These are phyloP conservation scores for Cladosporium austrohemisphaericum DNA, from an alignment of 2,329 filamentous ascomycete genomes.

Conservation along the genomic window DNA sequence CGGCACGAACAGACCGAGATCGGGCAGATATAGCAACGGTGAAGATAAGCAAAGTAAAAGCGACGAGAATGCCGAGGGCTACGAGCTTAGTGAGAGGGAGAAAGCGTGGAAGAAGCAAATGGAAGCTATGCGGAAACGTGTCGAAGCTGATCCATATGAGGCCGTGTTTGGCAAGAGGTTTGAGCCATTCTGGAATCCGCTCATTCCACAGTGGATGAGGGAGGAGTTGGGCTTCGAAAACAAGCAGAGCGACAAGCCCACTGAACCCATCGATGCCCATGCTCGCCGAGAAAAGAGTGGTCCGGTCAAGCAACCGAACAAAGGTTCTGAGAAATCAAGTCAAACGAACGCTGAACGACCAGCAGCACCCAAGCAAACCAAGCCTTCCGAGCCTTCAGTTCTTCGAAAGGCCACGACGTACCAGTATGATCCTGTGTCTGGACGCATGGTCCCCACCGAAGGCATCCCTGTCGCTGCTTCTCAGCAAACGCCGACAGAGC, in stretches of 20 bases:
- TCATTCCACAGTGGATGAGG: slow-evolving; percentile 28
- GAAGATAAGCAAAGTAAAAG: slow-evolving; percentile 14
- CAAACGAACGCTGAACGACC: slow-evolving; percentile 5
- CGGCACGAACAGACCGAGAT: slow-evolving; percentile 15
- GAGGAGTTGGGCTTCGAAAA: slow-evolving; percentile 25
- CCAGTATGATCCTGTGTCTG: slow-evolving; percentile 38
- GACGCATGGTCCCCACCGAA: slow-evolving; percentile 34
- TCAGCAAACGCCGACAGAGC: neutral
- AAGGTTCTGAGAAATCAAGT: neutral
- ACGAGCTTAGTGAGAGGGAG: slow-evolving; percentile 26
- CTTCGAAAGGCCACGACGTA: slow-evolving; percentile 27
- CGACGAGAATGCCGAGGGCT: slow-evolving; percentile 14
- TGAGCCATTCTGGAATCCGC: slow-evolving; percentile 33
- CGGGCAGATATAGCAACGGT: slow-evolving; percentile 16
- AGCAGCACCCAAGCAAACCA: slow-evolving; percentile 16
- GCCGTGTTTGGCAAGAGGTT: slow-evolving; percentile 41
- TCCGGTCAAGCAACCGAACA: neutral
- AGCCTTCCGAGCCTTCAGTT: slow-evolving; percentile 25
- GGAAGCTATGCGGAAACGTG: slow-evolving; percentile 31
- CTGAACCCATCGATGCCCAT: neutral
- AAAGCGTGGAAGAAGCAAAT: slow-evolving; percentile 34
- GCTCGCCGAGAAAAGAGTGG: neutral
- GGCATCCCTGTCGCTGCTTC: too few species aligned
- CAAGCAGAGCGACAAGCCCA: slow-evolving; percentile 7
- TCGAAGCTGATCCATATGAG: slow-evolving; percentile 42